Evolutionary conservation across 352 stramenopile genomes (phyloP).

Genomic region (Thraustotheca clavata): DNA sequence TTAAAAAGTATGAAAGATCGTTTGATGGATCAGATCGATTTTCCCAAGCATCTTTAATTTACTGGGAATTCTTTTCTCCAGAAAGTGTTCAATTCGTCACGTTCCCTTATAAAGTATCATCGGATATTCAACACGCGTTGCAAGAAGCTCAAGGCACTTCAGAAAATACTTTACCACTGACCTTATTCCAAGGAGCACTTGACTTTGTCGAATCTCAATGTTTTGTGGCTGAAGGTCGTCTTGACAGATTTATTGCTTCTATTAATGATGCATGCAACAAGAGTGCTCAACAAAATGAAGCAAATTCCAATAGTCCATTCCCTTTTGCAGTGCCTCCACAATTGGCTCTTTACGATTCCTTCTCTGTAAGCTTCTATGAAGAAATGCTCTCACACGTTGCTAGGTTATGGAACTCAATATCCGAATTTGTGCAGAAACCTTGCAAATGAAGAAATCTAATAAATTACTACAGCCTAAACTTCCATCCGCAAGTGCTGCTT

Average conservation of each 20-base stretch:
- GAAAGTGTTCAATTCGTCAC: conserved; percentile 52
- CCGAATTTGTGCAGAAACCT: conserved; percentile 49
- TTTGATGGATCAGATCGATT: conserved; percentile 57
- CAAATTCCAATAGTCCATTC: not conserved
- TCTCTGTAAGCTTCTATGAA: conserved; percentile 28
- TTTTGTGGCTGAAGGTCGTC: conserved; percentile 57
- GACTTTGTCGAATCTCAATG: conserved; percentile 49
- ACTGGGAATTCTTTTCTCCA: conserved; percentile 68
- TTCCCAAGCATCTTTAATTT: conserved; percentile 67
- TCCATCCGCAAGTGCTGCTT: not conserved
- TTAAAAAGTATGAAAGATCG: conserved; percentile 76
- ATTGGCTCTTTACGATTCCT: conserved; percentile 70
- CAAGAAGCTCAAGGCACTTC: conserved; percentile 45
- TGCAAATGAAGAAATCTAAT: conserved; percentile 20
- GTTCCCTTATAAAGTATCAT: conserved; percentile 45
- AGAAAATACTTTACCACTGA: conserved; percentile 22
- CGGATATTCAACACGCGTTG: conserved; percentile 53
- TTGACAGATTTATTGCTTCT: conserved; percentile 73
- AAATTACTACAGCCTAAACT: conserved; percentile 1
- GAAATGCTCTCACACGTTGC: not conserved
- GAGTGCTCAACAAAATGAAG: not conserved
- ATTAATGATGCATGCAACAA: conserved; percentile 37
- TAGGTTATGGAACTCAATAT: conserved; percentile 79
- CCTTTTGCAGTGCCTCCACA: conserved; percentile 56
- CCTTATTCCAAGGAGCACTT: conserved; percentile 63